phyloP scores from a whole-genome alignment of 148 eudicot species.

The Fallopia convolvulus region DNA sequence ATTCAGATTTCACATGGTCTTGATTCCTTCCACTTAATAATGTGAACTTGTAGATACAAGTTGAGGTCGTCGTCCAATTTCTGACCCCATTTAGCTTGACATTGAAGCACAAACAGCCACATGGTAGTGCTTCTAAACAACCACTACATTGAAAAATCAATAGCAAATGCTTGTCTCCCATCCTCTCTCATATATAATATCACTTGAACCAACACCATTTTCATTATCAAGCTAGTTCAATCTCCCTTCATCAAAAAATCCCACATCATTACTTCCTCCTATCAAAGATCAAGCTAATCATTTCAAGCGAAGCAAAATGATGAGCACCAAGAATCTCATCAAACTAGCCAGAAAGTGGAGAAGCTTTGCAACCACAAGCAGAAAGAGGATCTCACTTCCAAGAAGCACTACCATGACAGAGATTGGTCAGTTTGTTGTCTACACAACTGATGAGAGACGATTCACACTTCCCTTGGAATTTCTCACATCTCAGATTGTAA shows the following conservation, averaged over 20 bases:
- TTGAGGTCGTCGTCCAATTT: too few species aligned
- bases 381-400: constrained; percentile 1
- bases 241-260: not conserved
- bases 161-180: not conserved
- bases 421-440: constrained; percentile 11
- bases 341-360: constrained; percentile 3
- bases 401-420: not conserved
- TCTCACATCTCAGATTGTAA: not conserved
- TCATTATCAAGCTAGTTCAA: not conserved
- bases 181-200: not conserved
- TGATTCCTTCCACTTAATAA: not conserved
- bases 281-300: not conserved
- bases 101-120: not conserved
- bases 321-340: not conserved
- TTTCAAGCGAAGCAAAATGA: not conserved
- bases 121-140: not conserved
- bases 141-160: not conserved
- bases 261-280: not conserved
- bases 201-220: not conserved
- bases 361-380: not conserved
- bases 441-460: constrained; percentile 7
- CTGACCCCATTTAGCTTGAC: not conserved
- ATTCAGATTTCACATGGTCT: not conserved
- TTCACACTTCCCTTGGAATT: constrained; percentile 12
- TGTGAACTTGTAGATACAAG: not conserved